Evolutionary conservation across 2,329 filamentous ascomycete species (phyloP), one percentile per base, ranked within the genome.

Genomic region (Sporothrix inflata): DNA sequence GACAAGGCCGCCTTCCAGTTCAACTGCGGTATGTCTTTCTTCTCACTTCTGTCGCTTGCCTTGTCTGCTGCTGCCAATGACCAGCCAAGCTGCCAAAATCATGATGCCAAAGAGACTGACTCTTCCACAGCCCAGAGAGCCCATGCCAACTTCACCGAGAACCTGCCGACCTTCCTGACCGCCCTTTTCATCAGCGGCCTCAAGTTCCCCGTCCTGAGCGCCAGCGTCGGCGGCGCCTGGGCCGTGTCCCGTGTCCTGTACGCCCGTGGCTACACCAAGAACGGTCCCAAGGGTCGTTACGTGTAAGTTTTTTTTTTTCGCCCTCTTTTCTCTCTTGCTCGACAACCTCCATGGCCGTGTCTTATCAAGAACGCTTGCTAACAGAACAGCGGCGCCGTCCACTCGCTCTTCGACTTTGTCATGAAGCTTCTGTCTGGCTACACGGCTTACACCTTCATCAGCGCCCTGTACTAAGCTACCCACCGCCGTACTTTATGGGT

Each of bases 61-160:
- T 2, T 47, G 16, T 16, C 6, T 14, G 27, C 53, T 14, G 8
- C 12, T 19, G 3, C 38, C n/a, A 6, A 14, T 45, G 38, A 38
- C 38, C 24, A 11, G 6, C 53, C 3, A 27, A 14, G 57, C 57
- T 63, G 11, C n/a, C 2, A 24, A 55, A 24, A 11, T 12, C 21
- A n/a, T 27, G 19, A 4, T 24, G 24, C 8, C 42, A 34, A 38
- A 7, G 53, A 7, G 49, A 66, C 9, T 72, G 7, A n/a, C 34
- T 40, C 66, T n/a, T 21, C 34, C 1, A 4, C 47, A 86, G 85
- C 87, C 69, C 88, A 90, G 77, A 86, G 88, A 65, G 85, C 88
- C 11, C 90, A 92, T 78, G 81, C 83, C 76, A 91, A 91, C 83
- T 91, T 85, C 81, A 84, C 84, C 75, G 90, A 92, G 83, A 90